Evolutionary conservation across 1,139 yeast species (phyloP).

Genomic region (Groenewaldozyma auringiensis): DNA sequence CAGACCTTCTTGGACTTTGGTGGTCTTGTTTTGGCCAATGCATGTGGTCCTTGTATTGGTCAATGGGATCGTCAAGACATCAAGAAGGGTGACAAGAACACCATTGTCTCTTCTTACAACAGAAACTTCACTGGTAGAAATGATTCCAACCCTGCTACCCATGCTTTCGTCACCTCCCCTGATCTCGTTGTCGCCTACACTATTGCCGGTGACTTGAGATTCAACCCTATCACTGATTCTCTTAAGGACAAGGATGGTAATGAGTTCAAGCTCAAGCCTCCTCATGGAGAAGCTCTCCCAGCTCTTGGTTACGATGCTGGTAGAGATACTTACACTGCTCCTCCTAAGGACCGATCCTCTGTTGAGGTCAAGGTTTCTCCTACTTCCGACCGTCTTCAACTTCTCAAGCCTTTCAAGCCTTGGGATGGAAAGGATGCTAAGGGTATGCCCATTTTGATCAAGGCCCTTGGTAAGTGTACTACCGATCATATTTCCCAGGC

Average conservation of each 20-base stretch:
- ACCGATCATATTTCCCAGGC: constrained; percentile 99
- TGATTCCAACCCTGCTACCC: constrained; percentile 94
- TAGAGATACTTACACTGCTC: constrained; percentile 95
- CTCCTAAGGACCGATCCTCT: constrained; percentile 77
- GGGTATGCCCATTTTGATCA: constrained; percentile 87
- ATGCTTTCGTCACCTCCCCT: constrained; percentile 95
- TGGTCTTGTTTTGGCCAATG: constrained; percentile 88
- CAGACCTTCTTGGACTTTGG: constrained; percentile 76
- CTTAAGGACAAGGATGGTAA: constrained; percentile 59
- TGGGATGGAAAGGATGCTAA: constrained; percentile 97
- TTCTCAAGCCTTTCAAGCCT: constrained; percentile 80
- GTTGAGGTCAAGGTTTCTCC: constrained; percentile 77
- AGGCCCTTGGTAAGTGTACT: constrained; percentile 96
- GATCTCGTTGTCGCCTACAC: constrained; percentile 96
- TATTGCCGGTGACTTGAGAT: constrained; percentile 81
- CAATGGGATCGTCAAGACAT: constrained; percentile 79
- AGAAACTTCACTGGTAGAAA: constrained; percentile 96
- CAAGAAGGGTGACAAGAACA: constrained; percentile 77
- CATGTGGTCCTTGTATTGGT: constrained; percentile 99
- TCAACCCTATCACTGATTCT: constrained; percentile 79
- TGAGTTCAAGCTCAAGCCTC: constrained; percentile 65
- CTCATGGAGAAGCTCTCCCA: constrained; percentile 87
- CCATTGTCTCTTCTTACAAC: constrained; percentile 92
- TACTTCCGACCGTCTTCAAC: constrained; percentile 81
- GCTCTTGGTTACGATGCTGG: constrained; percentile 82